A percentile compares a stretch with the other conserved stretches of the same genome.
Conservation (phyloP, 257 asterid species). For the Mitragyna speciosa region DNA sequence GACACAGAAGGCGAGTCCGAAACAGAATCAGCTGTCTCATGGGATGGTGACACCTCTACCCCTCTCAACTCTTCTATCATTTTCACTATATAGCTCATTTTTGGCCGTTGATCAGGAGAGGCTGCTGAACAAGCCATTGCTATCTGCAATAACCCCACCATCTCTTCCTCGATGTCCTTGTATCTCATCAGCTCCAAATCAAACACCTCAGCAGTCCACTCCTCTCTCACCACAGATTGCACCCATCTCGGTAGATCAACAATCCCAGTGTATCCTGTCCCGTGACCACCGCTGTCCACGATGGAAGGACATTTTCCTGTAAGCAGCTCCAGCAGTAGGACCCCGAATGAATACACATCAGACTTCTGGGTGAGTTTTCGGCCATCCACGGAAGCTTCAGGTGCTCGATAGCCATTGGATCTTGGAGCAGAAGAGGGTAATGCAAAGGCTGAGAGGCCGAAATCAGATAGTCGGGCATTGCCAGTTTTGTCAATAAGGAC, state of each 20-base stretch:
- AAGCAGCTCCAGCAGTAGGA: constrained; percentile 74
- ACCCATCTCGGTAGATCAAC: constrained; percentile 96
- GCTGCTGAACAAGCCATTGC: constrained; percentile 73
- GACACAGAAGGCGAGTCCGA: constrained; percentile 78
- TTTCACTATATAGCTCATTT: constrained; percentile 61
- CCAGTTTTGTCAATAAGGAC: constrained; percentile 64
- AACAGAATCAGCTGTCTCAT: constrained; percentile 53
- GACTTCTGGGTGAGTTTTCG: constrained; percentile 66
- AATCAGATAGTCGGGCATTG: constrained; percentile 71
- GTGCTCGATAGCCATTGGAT: constrained; percentile 82
- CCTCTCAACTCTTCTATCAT: constrained; percentile 86
- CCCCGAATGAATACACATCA: constrained; percentile 85
- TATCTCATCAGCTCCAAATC: constrained; percentile 99
- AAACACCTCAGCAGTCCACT: constrained; percentile 98
- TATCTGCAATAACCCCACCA: constrained; percentile 91
- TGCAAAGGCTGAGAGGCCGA: constrained; percentile 65
- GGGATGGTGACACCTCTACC: constrained; percentile 63
- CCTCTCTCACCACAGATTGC: constrained; percentile 94
- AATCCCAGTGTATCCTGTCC: constrained; percentile 51
- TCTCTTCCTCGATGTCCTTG: constrained; percentile 84
- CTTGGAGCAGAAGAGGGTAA: constrained; percentile 47
- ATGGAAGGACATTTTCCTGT: constrained; percentile 83
- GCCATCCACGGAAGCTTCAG: constrained; percentile 60
- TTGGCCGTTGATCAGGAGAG: constrained; percentile 74
- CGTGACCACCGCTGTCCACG: constrained; percentile 43